Evolutionary conservation across 768 basidiomycete species (phyloP).

Genomic region (Phallus indusiatus): DNA sequence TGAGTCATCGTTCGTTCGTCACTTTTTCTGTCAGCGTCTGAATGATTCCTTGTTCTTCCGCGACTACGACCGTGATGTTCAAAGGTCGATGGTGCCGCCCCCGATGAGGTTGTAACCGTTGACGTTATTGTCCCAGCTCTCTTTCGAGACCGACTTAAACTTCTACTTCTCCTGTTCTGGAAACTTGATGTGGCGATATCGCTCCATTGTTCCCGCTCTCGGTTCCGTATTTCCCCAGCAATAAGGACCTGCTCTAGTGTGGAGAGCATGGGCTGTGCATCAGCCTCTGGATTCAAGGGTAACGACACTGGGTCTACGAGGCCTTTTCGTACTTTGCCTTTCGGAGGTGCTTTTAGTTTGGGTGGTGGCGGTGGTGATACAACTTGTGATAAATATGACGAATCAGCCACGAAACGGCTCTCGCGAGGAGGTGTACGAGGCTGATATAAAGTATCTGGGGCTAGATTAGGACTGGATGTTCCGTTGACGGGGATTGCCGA

Average conservation of each 20-base stretch:
- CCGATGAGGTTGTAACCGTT: background rate
- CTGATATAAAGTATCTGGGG: background rate
- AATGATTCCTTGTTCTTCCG: background rate
- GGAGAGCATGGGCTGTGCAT: background rate
- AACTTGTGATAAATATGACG: background rate
- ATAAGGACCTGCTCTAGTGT: background rate
- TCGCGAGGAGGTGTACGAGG: background rate
- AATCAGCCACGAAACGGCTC: background rate
- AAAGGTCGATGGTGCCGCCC: background rate
- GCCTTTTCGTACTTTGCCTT: background rate
- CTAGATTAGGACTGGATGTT: background rate
- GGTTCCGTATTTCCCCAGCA: slow-evolving; percentile 1
- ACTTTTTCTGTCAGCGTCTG: slow-evolving; percentile 1
- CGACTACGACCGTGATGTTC: background rate
- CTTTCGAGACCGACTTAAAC: slow-evolving; percentile 9
- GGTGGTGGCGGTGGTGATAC: background rate
- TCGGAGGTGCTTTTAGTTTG: background rate
- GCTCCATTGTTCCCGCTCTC: slow-evolving; percentile 9
- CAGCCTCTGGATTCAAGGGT: background rate
- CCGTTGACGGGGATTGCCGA: background rate
- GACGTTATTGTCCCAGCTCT: slow-evolving; percentile 2
- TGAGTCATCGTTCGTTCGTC: background rate
- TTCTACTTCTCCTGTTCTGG: slow-evolving; percentile 12
- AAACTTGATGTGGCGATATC: slow-evolving; percentile 7
- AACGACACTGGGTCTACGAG: background rate